Evolutionary conservation across 1,139 yeast species (phyloP).

Genomic region (Candida anutae): DNA sequence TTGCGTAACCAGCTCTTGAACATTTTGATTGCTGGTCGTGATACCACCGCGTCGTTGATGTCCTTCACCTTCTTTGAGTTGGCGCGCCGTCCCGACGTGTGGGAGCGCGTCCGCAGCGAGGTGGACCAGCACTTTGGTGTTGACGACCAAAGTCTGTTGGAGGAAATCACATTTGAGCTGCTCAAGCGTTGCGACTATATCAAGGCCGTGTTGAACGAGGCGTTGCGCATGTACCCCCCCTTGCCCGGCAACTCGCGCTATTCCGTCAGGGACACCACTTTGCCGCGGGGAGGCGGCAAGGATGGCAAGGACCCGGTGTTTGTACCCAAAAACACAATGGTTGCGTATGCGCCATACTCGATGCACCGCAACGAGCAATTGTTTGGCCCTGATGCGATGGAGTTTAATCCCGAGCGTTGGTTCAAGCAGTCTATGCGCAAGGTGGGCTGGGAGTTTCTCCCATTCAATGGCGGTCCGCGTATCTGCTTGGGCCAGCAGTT

Average conservation of each 20-base stretch:
- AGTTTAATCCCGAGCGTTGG: slow-evolving; percentile 49
- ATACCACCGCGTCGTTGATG: slow-evolving; percentile 39
- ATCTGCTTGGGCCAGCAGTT: slow-evolving; percentile 55
- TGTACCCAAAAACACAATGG: slow-evolving; percentile 38
- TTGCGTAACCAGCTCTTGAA: slow-evolving; percentile 39
- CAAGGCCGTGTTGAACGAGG: slow-evolving; percentile 42
- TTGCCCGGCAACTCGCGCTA: slow-evolving; percentile 47
- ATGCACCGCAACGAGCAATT: slow-evolving; percentile 37
- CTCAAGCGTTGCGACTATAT: slow-evolving; percentile 44
- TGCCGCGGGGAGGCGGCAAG: slow-evolving; percentile 48
- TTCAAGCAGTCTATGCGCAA: slow-evolving; percentile 24
- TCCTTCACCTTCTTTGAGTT: slow-evolving; percentile 36
- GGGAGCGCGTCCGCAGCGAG: slow-evolving; percentile 25
- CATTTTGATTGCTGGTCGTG: slow-evolving; percentile 40
- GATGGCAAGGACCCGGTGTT: slow-evolving; percentile 35
- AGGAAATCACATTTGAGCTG: slow-evolving; percentile 38
- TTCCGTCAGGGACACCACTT: slow-evolving; percentile 37
- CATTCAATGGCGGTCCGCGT: slow-evolving; percentile 57
- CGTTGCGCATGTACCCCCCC: slow-evolving; percentile 46
- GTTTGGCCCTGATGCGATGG: slow-evolving; percentile 43
- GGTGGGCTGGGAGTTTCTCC: slow-evolving; percentile 45
- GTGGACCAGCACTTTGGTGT: slow-evolving; percentile 27
- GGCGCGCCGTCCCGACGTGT: slow-evolving; percentile 31
- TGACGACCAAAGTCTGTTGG: slow-evolving; percentile 22
- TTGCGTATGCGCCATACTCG: slow-evolving; percentile 36